Percentiles rank a stretch among this genome's conserved stretches.
phyloP scores from a whole-genome alignment of 371 early-diverging fungal species.

The Rhizomucor miehei region DNA sequence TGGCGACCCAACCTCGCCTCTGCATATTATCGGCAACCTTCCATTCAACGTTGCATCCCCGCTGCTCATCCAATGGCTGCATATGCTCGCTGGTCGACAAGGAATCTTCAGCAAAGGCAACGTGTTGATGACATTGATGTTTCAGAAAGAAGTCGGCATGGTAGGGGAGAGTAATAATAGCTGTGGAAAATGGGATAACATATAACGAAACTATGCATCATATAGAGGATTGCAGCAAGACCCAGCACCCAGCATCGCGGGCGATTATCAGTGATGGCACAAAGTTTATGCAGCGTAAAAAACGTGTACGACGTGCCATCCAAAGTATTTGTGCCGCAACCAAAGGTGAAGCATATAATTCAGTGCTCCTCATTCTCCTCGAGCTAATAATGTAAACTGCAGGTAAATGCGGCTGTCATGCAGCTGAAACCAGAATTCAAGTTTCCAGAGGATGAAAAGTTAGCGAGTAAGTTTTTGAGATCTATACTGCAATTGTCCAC shows the following conservation, averaged over 20 bases:
- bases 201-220: not conserved
- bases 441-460: slow-evolving; percentile 1
- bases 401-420: slow-evolving; percentile 74
- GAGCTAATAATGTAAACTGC: not conserved
- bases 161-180: slow-evolving; percentile 34
- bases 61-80: slow-evolving; percentile 73
- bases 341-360: slow-evolving; percentile 39
- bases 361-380: not conserved
- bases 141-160: slow-evolving; percentile 82
- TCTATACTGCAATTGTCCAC: not conserved
- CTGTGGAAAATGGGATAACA: not conserved
- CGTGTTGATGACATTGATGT: slow-evolving; percentile 80
- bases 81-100: slow-evolving; percentile 45
- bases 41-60: slow-evolving; percentile 81
- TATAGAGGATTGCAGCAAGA: slow-evolving; percentile 61
- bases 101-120: slow-evolving; percentile 60
- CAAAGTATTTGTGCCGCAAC: slow-evolving; percentile 69
- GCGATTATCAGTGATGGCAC: slow-evolving; percentile 73
- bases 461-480: slow-evolving; percentile 7
- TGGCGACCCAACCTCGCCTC: slow-evolving; percentile 3
- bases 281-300: slow-evolving; percentile 66
- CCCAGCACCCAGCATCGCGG: slow-evolving; percentile 57
- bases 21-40: slow-evolving; percentile 75
- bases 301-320: slow-evolving; percentile 63
- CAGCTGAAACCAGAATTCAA: slow-evolving; percentile 52